A percentile compares a stretch with the other conserved stretches of the same genome.
Conservation (phyloP, 768 basidiomycete species). For the Myochromella boudieri region DNA sequence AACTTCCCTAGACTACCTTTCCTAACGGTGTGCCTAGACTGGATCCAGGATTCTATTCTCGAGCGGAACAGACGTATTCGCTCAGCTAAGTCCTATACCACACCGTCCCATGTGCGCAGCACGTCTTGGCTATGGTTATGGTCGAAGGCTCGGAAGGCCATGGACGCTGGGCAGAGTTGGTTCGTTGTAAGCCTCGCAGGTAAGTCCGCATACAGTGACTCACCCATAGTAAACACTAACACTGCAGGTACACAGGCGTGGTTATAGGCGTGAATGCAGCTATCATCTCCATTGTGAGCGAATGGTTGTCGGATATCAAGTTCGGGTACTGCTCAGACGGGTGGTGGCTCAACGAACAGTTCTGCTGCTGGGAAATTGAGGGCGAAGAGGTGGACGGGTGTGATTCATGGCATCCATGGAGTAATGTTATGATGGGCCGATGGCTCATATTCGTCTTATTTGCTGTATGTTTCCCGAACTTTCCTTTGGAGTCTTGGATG, state of each 20-base stretch:
- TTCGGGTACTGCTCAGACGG: conserved; percentile 95
- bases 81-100: conserved; percentile 46
- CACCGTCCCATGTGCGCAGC: conserved; percentile 9
- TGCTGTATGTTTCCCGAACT: conserved; percentile 61
- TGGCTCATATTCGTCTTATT: conserved; percentile 89
- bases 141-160: conserved; percentile 56
- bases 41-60: conserved; percentile 93
- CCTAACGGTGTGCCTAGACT: no score
- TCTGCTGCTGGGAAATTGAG: conserved; percentile 98
- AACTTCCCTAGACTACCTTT: conserved; percentile 8
- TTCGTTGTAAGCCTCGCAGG: conserved; percentile 89
- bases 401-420: conserved; percentile 92
- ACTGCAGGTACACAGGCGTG: conserved; percentile 52
- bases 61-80: conserved; percentile 81
- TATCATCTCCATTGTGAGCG: conserved; percentile 90
- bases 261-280: conserved; percentile 94
- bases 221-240: no score
- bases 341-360: conserved; percentile 98
- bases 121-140: conserved; percentile 58
- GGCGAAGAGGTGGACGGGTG: conserved; percentile 77
- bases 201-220: conserved; percentile 52
- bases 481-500: not conserved
- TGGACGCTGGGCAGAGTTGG: conserved; percentile 86
- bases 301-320: conserved; percentile 98
- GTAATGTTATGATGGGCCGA: conserved; percentile 62